These are phyloP conservation scores for Neohortaea acidophila DNA, from an alignment of 495 filamentous ascomycete genomes.

Conservation along the genomic window DNA sequence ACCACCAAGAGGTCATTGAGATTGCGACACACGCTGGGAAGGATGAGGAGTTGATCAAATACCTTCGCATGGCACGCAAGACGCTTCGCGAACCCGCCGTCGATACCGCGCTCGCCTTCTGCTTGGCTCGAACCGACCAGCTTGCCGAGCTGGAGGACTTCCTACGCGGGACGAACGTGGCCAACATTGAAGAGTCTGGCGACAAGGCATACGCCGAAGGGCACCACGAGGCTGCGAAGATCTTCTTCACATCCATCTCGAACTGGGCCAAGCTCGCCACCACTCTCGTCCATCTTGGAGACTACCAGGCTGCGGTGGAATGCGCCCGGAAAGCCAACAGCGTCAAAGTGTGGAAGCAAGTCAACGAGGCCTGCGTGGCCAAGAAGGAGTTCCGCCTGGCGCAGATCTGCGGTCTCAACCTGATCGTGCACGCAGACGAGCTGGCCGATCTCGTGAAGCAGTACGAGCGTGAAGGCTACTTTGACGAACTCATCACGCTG, in stretches of 20 bases:
- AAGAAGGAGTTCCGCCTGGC: conserved; percentile 99
- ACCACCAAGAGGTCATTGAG: conserved; percentile 92
- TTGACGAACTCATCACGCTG: conserved; percentile 88
- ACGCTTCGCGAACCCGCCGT: conserved; percentile 87
- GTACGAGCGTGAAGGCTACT: conserved; percentile 95
- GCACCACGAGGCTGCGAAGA: conserved; percentile 91
- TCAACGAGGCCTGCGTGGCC: conserved; percentile 87
- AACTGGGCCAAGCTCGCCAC: conserved; percentile 99
- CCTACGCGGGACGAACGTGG: conserved; percentile 82
- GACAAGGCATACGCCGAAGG: conserved; percentile 96
- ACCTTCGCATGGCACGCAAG: conserved; percentile 91
- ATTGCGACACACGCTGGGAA: conserved; percentile 91
- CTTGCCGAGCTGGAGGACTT: conserved; percentile 93
- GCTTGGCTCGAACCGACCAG: conserved; percentile 79
- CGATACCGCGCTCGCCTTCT: conserved; percentile 87
- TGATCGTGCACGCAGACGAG: conserved; percentile 97
- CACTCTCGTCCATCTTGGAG: conserved; percentile 85
- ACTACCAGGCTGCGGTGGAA: conserved; percentile 97
- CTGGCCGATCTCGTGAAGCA: conserved; percentile 84
- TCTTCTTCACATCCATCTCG: conserved; percentile 94
- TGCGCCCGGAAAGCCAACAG: conserved; percentile 98
- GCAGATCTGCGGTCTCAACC: conserved; percentile 96
- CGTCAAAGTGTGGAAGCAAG: conserved; percentile 98
- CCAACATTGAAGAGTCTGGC: conserved; percentile 86
- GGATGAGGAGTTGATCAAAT: conserved; percentile 96